Percentiles rank a stretch among this genome's conserved stretches.
These are phyloP conservation scores for Venturiaceae sp. DNA, from an alignment of 2,329 filamentous ascomycete genomes.

Conservation along the genomic window DNA sequence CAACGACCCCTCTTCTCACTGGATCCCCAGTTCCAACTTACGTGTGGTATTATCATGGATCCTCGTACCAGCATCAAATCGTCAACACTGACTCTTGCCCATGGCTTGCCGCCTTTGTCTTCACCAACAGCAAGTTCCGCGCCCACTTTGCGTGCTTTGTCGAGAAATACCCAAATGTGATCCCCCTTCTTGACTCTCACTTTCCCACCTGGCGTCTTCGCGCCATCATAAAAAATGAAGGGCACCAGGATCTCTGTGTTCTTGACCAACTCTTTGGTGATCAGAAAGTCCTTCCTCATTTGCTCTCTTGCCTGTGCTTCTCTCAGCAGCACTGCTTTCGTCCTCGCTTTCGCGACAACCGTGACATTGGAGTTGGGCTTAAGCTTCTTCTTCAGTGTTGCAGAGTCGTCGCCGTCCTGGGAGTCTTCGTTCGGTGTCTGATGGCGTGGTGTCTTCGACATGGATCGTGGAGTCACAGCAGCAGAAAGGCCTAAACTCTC, in stretches of 20 bases:
- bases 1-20: not conserved
- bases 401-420: conserved; percentile 17
- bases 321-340: conserved; percentile 65
- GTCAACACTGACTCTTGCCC: conserved; percentile 90
- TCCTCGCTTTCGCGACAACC: conserved; percentile 62
- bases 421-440: conserved; percentile 22
- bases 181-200: conserved; percentile 91
- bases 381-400: conserved; percentile 42
- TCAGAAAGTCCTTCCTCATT: conserved; percentile 69
- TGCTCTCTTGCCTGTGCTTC: conserved; percentile 71
- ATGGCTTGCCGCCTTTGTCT: conserved; percentile 62
- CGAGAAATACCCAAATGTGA: conserved; percentile 83
- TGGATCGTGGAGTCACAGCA: conserved; percentile 26
- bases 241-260: conserved; percentile 82
- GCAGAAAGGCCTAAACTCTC: conserved; percentile 29
- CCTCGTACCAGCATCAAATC: conserved; percentile 89
- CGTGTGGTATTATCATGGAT: conserved; percentile 87
- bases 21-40: conserved; percentile 38
- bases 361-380: conserved; percentile 52
- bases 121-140: conserved; percentile 68
- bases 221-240: conserved; percentile 95
- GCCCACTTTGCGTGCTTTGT: conserved; percentile 82
- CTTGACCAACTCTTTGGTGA: conserved; percentile 78
- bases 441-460: conserved; percentile 25
- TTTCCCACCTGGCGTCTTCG: conserved; percentile 73